A percentile compares a stretch with the other conserved stretches of the same genome.
Conservation (phyloP, 73 alveolate species). For the Stentor coeruleus region DNA sequence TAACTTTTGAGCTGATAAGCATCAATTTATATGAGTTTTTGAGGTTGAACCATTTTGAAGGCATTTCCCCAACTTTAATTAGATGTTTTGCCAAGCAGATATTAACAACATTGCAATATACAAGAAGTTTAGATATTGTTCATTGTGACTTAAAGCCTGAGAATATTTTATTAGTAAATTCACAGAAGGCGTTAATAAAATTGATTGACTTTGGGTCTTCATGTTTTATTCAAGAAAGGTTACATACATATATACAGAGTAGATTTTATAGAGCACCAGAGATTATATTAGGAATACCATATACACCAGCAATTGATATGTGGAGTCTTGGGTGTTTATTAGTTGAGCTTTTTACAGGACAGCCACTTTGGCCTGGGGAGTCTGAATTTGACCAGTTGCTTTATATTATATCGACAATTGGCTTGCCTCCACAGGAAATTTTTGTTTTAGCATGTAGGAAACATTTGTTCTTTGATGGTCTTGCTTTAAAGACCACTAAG, state of each 20-base stretch:
- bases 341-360: slow-evolving; percentile 81
- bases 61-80: background rate
- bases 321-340: slow-evolving; percentile 96
- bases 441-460: background rate
- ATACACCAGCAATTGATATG: slow-evolving; percentile 92
- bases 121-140: background rate
- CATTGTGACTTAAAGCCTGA: slow-evolving; percentile 26
- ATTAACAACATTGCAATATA: background rate
- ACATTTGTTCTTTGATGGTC: background rate
- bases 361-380: slow-evolving; percentile 87
- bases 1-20: slow-evolving; percentile 50
- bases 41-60: background rate
- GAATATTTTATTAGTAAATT: background rate
- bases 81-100: slow-evolving; percentile 21
- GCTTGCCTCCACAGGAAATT: slow-evolving; percentile 60
- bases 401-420: slow-evolving; percentile 67
- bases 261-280: slow-evolving; percentile 96
- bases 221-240: slow-evolving; percentile 58
- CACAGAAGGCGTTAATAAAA: slow-evolving; percentile 41
- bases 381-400: slow-evolving; percentile 72
- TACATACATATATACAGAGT: slow-evolving; percentile 76
- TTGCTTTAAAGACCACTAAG: background rate
- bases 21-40: slow-evolving; percentile 54
- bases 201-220: slow-evolving; percentile 81
- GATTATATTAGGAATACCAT: slow-evolving; percentile 84